Conservation (phyloP, 306 rosid species). For the Cucumis cinereus region DNA sequence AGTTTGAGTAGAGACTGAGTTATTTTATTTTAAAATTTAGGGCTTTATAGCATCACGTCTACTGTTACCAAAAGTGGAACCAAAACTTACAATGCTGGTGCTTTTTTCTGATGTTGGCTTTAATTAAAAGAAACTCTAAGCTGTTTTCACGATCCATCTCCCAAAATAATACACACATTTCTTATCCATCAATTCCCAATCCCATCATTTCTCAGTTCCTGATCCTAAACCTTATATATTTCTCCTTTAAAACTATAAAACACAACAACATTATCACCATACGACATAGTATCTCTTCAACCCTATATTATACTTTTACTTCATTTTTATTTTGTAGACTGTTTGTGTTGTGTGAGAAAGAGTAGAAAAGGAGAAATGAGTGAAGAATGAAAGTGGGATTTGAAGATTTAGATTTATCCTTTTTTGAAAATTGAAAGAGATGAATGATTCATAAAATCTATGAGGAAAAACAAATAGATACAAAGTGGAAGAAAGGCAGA, state of each 20-base stretch:
- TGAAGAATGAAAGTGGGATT: slow-evolving; percentile 26
- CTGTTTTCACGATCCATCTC: slow-evolving; percentile 12
- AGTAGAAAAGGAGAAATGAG: slow-evolving; percentile 7
- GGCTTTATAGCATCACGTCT: slow-evolving; percentile 4
- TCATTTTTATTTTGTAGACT: not conserved
- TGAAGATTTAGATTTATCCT: slow-evolving; percentile 17
- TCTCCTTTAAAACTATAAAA: not conserved
- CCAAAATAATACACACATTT: not conserved
- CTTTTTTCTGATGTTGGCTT: slow-evolving; percentile 14
- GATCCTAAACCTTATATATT: not conserved
- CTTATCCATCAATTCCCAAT: not conserved
- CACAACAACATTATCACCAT: not conserved
- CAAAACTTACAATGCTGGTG: slow-evolving; percentile 7
- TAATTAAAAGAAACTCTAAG: slow-evolving; percentile 2
- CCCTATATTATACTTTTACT: not conserved
- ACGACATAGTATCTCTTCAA: too few relatives aligned
- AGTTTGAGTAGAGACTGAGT: not conserved
- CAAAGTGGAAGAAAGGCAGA: slow-evolving; percentile 10
- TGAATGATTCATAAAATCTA: slow-evolving; percentile 11
- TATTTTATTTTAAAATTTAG: too few relatives aligned
- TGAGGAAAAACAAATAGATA: slow-evolving; percentile 15
- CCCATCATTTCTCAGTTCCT: not conserved
- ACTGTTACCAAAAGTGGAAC: slow-evolving; percentile 15
- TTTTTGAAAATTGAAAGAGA: not conserved
- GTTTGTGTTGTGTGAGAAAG: not conserved